A percentile compares a stretch with the other conserved stretches of the same genome.
phyloP scores from a whole-genome alignment of 495 filamentous ascomycete species.

The Aspergillus mulundensis region DNA sequence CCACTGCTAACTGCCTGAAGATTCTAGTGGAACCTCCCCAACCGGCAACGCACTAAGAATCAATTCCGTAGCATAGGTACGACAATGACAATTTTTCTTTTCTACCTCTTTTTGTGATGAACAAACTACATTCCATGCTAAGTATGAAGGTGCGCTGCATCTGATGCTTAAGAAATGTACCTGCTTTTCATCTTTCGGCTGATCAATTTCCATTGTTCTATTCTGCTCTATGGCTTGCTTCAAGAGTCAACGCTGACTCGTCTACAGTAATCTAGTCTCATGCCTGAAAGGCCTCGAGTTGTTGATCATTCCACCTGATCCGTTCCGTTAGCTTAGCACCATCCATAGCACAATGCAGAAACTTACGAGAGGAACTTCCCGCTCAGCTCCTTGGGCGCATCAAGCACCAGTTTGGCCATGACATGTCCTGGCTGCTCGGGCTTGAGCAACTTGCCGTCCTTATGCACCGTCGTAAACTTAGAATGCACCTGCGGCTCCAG shows the following conservation, averaged over 20 bases:
- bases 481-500: constrained; percentile 64
- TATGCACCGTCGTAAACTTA: constrained; percentile 67
- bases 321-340: constrained; percentile 32
- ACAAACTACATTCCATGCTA: constrained; percentile 81
- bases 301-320: constrained; percentile 65
- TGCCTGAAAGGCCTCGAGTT: constrained; percentile 60
- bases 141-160: constrained; percentile 65
- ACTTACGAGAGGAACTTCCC: constrained; percentile 71
- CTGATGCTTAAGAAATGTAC: constrained; percentile 70
- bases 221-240: constrained; percentile 20
- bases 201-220: constrained; percentile 40
- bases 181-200: constrained; percentile 98
- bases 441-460: constrained; percentile 63
- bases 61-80: constrained; percentile 2
- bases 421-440: constrained; percentile 84
- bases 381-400: constrained; percentile 60
- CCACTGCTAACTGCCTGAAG: constrained; percentile 31
- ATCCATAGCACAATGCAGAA: neutral
- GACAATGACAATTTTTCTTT: constrained; percentile 4
- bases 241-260: constrained; percentile 34
- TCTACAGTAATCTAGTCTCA: constrained; percentile 25
- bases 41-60: neutral
- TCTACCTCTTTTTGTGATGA: constrained; percentile 56
- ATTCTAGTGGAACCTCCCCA: constrained; percentile 4
- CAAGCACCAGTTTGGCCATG: constrained; percentile 70